phyloP scores from a whole-genome alignment of 306 rosid genomes.

The Prunus kanzakura region DNA sequence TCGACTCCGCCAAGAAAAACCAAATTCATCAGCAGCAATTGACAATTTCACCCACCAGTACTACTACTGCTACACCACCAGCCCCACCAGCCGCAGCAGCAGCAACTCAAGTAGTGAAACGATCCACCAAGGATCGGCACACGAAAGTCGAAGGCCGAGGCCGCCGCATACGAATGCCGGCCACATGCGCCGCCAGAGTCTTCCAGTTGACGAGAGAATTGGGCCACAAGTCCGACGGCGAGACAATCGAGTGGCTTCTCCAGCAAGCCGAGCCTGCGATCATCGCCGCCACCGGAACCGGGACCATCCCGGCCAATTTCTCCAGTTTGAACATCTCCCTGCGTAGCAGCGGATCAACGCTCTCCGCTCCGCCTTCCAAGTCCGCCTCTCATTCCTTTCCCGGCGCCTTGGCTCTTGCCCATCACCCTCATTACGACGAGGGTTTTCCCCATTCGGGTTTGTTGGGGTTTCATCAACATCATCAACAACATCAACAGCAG shows the following conservation, averaged over 20 bases:
- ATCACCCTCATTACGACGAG: constrained; percentile 67
- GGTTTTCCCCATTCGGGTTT: constrained; percentile 56
- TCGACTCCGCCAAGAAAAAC: constrained; percentile 31
- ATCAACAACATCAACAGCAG: constrained; percentile 23
- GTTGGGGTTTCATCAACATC: constrained; percentile 69
- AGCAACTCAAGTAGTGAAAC: constrained; percentile 36
- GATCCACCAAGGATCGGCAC: constrained; percentile 88
- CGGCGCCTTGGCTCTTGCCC: constrained; percentile 64
- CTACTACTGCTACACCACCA: background rate
- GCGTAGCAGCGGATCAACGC: constrained; percentile 71
- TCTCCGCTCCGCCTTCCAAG: constrained; percentile 72
- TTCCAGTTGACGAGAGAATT: constrained; percentile 84
- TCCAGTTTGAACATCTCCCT: constrained; percentile 74
- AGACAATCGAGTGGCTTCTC: constrained; percentile 87
- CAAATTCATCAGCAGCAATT: constrained; percentile 24
- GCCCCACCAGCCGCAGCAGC: background rate
- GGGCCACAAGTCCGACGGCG: constrained; percentile 90
- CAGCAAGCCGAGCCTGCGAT: constrained; percentile 93
- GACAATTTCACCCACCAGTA: constrained; percentile 13
- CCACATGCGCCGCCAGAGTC: constrained; percentile 88
- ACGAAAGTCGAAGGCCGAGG: constrained; percentile 93
- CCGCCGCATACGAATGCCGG: constrained; percentile 92
- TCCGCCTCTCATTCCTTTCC: constrained; percentile 71
- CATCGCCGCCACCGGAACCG: constrained; percentile 80
- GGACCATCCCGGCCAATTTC: constrained; percentile 88